These are phyloP conservation scores for Solanum corneliomulleri DNA, from an alignment of 257 asterid species.

Conservation along the genomic window DNA sequence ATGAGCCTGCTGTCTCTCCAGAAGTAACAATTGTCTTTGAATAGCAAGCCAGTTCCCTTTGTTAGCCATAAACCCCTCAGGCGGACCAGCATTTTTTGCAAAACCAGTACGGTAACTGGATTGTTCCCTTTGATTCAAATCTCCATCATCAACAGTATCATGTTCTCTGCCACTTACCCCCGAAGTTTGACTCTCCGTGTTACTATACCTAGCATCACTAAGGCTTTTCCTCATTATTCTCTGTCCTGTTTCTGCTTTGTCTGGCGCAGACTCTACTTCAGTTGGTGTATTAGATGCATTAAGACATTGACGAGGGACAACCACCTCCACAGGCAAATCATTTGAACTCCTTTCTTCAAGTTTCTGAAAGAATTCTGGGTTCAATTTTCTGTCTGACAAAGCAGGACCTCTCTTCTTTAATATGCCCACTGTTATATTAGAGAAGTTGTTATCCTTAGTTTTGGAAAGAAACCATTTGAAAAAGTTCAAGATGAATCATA, in stretches of 20 bases:
- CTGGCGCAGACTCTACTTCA: constrained; percentile 48
- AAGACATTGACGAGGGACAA: constrained; percentile 70
- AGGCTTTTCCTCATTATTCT: constrained; percentile 29
- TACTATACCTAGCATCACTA: constrained; percentile 25
- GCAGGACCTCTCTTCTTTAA: constrained; percentile 81
- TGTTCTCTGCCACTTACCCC: constrained; percentile 18
- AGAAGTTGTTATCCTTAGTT: constrained; percentile 47
- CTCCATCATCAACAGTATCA: constrained; percentile 27
- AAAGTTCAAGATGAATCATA: constrained; percentile 44
- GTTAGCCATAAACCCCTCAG: constrained; percentile 55
- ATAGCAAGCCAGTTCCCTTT: constrained; percentile 87
- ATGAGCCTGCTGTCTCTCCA: constrained; percentile 89
- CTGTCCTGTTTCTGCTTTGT: constrained; percentile 28
- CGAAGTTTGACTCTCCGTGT: constrained; percentile 32
- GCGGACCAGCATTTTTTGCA: constrained; percentile 45
- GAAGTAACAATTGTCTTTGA: constrained; percentile 75
- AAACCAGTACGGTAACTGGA: constrained; percentile 28
- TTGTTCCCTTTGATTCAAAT: constrained; percentile 48
- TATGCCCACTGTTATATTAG: constrained; percentile 84
- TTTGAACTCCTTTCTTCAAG: constrained; percentile 75
- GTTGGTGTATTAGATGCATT: constrained; percentile 43
- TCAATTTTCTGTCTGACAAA: constrained; percentile 75
- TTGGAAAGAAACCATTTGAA: constrained; percentile 34
- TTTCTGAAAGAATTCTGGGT: constrained; percentile 93
- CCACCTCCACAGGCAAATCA: constrained; percentile 94